Conservation (phyloP, 257 asterid species). For the Eucommia ulmoides region DNA sequence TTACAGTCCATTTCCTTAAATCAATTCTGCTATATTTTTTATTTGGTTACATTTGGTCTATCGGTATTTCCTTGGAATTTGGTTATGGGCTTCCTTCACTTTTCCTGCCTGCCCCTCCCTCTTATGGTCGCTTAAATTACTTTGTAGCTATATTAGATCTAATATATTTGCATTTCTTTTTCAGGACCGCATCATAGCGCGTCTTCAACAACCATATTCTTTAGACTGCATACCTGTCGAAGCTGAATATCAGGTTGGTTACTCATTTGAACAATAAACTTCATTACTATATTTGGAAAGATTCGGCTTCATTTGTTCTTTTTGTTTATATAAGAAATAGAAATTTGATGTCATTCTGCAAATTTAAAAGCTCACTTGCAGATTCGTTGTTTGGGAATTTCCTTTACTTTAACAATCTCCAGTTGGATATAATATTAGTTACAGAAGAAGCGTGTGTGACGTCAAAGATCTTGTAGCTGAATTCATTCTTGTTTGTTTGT, state of each 20-base stretch:
- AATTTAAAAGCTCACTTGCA: neutral
- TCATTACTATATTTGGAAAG: neutral
- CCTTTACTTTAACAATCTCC: neutral
- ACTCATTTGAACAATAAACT: neutral
- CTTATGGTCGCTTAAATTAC: too few species aligned
- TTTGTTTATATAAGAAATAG: neutral
- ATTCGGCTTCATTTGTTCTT: neutral
- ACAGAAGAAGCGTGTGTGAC: too few species aligned
- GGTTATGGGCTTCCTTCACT: too few species aligned
- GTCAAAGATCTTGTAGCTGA: too few species aligned
- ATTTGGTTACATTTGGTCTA: too few species aligned
- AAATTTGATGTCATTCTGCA: neutral
- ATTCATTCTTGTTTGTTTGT: too few species aligned
- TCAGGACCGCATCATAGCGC: constrained; percentile 94
- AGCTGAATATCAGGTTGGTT: constrained; percentile 87
- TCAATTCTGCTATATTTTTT: too few species aligned
- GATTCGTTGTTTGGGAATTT: neutral
- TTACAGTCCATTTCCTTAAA: too few species aligned
- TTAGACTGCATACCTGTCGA: constrained; percentile 98
- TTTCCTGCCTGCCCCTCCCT: too few species aligned
- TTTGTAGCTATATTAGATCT: too few species aligned
- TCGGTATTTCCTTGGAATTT: too few species aligned
- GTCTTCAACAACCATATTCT: constrained; percentile 97
- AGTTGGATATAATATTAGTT: neutral
- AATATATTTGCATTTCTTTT: too few species aligned